Base-by-base conservation (phyloP, 257 asterid species). In the Solanum tacnaense region DNA sequence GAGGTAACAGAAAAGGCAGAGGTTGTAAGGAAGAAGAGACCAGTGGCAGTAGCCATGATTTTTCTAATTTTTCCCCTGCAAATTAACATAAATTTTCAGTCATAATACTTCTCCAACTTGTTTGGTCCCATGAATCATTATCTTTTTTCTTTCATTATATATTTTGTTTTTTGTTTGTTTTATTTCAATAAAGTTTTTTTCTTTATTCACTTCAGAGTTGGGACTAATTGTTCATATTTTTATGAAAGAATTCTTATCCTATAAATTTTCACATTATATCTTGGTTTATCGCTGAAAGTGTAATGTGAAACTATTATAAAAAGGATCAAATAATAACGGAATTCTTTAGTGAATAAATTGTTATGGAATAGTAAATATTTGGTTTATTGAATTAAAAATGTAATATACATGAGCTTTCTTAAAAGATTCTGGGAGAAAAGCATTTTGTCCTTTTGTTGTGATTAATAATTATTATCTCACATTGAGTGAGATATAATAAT, bases 11-110 rank as follows among this genome's bases (percentile, higher is more conserved):
- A n/a, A 13, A 32, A 73, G 86, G 88, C 21, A 87, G 94, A 58
- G 72, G 90, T 79, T 87, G 87, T 93, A 88, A 88, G 84, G 92
- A 87, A 88, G 92, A 88, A 78, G 87, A 79, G 75, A 72, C 93
- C 86, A 89, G 91, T 74, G 88, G 92, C 88, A 25, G 84, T 62
- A 29, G 70, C 44, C 85, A 49, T 82, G 70, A 82, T 82, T 82
- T 82, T 49, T 82, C 41, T 18, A 2, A 79, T 20, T 79, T 41
- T 4, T 21, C 11, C 18, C 58, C 10, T 39, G 60, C 7, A 34
- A 39, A 27, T 79, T 15, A 27, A 6, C 4, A 12, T 27, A 79
- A 41, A 34, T 27, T 79, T 44, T 79, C 16, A 27, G 67, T 44
- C 36, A 25, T 44, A 8, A 25, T 27, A 44, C 25, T 79, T 44